Base-by-base conservation (phyloP, 345 rosid species). In the Adansonia digitata region DNA sequence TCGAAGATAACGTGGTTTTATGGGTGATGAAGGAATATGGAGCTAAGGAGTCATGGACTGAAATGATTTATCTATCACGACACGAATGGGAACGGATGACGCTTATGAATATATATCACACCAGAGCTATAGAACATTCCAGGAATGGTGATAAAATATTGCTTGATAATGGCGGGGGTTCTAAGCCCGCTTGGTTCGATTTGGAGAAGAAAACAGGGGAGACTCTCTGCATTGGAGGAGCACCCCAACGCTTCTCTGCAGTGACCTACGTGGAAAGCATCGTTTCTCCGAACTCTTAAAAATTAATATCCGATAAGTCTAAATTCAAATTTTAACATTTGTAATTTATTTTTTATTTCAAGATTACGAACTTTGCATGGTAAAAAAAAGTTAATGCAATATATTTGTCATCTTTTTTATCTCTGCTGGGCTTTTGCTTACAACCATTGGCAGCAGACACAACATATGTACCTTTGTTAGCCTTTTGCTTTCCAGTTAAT, bases 1-100 rank as follows among this genome's bases (percentile, higher is more conserved):
- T 24, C 15, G 5, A 9, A 5, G 61, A 56, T 1, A 14, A 22
- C 24, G 31, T 56, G 15, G 1, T 9, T 55, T 55, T 55, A 55
- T 55, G 60, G 61, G 61, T 56, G 14, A 56, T 56, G 61, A 56
- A 56, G 15, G 61, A 56, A 56, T 56, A 56, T 56, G 61, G 31
- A 24, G 61, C 11, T 0, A 11, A 24, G 31, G 31, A 56, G 34
- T 56, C 61, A 7, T 56, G 31, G 61, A 56, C 14, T 24, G 15
- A 22, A 11, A 31, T 56, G 4, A 1, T 22, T 53, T 53, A 8
- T 53, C 29, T 53, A 24, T 9, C 5, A 24, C 31, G 31, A 56
- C 15, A 56, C 61, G 0, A 48, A 13, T 48, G 42, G 42, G 42
- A 5, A 18, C 1, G 61, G 31, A 1, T 56, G 26, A 56, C 61